These are phyloP conservation scores for Inga oerstediana DNA, from an alignment of 306 rosid genomes.

Conservation along the genomic window DNA sequence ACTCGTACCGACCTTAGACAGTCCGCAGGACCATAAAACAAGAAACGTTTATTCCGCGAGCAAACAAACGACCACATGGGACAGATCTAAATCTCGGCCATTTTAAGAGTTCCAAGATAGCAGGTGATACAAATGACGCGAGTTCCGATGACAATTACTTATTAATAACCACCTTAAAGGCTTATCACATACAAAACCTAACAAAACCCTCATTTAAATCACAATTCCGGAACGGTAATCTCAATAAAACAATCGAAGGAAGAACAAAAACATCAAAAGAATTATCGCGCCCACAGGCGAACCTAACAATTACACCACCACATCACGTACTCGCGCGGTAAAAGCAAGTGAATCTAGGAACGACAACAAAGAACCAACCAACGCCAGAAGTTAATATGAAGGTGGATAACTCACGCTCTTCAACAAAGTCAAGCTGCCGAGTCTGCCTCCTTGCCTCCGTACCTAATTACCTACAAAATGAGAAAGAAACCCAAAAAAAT, in stretches of 20 bases:
- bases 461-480: slow-evolving; percentile 4
- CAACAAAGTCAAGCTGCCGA: slow-evolving; percentile 5
- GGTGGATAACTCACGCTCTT: slow-evolving; percentile 31
- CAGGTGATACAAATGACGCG: neutral
- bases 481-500: neutral
- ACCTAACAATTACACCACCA: neutral
- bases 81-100: slow-evolving; percentile 42
- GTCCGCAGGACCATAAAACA: neutral
- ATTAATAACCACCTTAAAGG: neutral
- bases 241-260: neutral
- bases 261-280: neutral
- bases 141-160: neutral
- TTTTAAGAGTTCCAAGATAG: neutral
- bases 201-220: neutral
- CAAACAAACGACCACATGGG: slow-evolving; percentile 2
- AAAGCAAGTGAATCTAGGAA: neutral
- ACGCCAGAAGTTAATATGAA: slow-evolving; percentile 1
- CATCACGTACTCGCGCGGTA: neutral
- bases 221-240: neutral
- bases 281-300: neutral
- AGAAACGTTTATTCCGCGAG: neutral
- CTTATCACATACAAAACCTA: neutral
- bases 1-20: neutral
- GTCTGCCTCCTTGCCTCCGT: neutral
- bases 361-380: neutral